Evolutionary conservation across 768 basidiomycete species (phyloP), one percentile per base, ranked within the genome.

Genomic region (Lyophyllum semitale): DNA sequence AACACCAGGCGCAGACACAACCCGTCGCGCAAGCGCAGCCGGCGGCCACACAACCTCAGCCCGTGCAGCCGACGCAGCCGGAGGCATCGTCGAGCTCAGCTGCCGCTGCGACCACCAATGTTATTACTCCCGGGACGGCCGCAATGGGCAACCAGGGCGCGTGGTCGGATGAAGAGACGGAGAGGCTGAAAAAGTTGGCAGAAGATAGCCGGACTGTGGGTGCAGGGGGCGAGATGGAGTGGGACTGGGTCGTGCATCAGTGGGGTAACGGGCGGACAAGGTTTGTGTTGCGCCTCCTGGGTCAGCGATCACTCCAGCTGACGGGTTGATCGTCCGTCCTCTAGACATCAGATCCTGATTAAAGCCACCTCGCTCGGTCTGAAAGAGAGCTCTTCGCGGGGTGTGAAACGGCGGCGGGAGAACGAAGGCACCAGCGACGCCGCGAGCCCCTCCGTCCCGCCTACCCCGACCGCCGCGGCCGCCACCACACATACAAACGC

Each of bases 331-430:
- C 17, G 17, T 5, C 15, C 11, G 1, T 46, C 20, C 8, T 32
- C 18, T n/a, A 93, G 91, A 64, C 89, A 91, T 62, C 91, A 93
- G 67, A 91, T 93, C 52, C 73, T 92, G 30, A 82, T 91, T 57
- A 92, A 91, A 69, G 91, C 90, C 1, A 93, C 88, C 1, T 73
- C 79, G n/a, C 68, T 93, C 17, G 87, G 88, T 9, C 74, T 93
- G 45, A 92, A 92, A 68, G 88, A 88, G 61, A 89, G 87, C 59
- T 84, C 88, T 1, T 57, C 63, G 8, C 43, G 63, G 25, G 63
- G 63, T 6, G 73, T 75, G 25, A 87, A 87, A 60, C 78, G 84
- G 47, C 75, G 82, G 42, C 60, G 63, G 12, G 63, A 59, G 32
- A 48, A 48, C 40, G 79, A 83, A 40, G 81, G 80, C 43, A 63